Base-by-base conservation (phyloP, 148 eudicot species). In the Persicaria tinctoria region DNA sequence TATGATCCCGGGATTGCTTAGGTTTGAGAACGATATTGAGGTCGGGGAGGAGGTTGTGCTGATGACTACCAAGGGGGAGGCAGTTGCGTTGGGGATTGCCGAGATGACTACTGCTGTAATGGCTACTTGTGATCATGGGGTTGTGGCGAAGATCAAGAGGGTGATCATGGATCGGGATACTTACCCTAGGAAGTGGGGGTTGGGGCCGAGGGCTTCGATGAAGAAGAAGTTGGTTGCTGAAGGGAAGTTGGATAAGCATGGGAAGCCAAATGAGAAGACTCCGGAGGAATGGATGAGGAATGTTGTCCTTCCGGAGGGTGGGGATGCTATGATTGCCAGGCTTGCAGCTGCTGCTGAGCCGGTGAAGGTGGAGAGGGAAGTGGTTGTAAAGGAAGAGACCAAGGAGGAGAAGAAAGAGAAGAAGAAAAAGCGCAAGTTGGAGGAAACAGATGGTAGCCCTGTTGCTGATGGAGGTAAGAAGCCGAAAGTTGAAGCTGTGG, bases 101-200 rank as follows among this genome's bases (percentile, higher is more conserved):
- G 98, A 94, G 89, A 94, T 94, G 98, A 90, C 96, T 5, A 94
- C 97, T 14, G 98, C 97, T 13, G 98, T 94, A 51, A 94, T 94
- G 96, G 98, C 96, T 5, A 91, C 98, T 49, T 94, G 98, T 82
- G 98, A 91, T 89, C 98, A 94, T 74, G 98, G 98, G 6, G 89
- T 89, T 14, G 98, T 94, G 27, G 93, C 98, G 1, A 94, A 89
- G 85, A 94, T 94, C 77, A 94, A 94, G 90, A 94, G 98, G 88
- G 98, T 91, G 32, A 93, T 94, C 75, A 94, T 94, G 98, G 98
- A 94, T 77, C 78, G 97, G 74, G 96, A 94, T 83, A 94, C 88
- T n/a, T 94, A 94, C 81, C 97, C 97, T 0, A 91, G 97, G 89
- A 94, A 88, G 68, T 94, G 98, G 97, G 98, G 98, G 53, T 89